Conservation (phyloP, 2,329 filamentous ascomycete genomes). For the Hypoxylon sp. region DNA sequence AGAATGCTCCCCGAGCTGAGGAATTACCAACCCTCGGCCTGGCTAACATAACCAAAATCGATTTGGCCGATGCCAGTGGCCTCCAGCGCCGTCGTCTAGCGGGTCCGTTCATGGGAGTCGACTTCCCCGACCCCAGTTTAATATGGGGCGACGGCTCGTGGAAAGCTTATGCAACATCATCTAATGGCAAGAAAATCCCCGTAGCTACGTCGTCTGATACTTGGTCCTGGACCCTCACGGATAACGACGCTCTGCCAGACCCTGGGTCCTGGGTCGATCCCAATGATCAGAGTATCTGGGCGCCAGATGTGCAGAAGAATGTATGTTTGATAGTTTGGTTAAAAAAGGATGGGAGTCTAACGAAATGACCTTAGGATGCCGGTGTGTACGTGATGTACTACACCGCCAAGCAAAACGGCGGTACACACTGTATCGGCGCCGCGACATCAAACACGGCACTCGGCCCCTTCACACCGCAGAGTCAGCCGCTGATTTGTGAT, state of each 20-base stretch:
- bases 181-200: constrained; percentile 48
- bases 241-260: constrained; percentile 48
- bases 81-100: constrained; percentile 42
- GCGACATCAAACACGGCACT: constrained; percentile 48
- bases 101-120: constrained; percentile 44
- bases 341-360: not conserved
- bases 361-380: constrained; percentile 42
- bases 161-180: constrained; percentile 52
- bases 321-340: constrained; percentile 29
- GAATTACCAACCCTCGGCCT: constrained; percentile 44
- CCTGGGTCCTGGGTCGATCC: constrained; percentile 50
- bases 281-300: constrained; percentile 47
- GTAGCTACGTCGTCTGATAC: constrained; percentile 49
- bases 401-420: constrained; percentile 47
- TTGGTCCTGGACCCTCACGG: constrained; percentile 47
- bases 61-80: constrained; percentile 23
- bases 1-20: constrained; percentile 24
- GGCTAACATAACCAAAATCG: constrained; percentile 47
- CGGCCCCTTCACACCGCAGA: constrained; percentile 48
- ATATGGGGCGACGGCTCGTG: constrained; percentile 51
- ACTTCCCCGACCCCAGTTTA: constrained; percentile 51
- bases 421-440: constrained; percentile 51
- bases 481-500: constrained; percentile 49
- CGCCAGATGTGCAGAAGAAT: constrained; percentile 52
- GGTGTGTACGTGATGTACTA: constrained; percentile 53